Percentiles rank a stretch among this genome's conserved stretches.
phyloP scores from a whole-genome alignment of 2,329 filamentous ascomycete species.

The Alternaria arbusti region DNA sequence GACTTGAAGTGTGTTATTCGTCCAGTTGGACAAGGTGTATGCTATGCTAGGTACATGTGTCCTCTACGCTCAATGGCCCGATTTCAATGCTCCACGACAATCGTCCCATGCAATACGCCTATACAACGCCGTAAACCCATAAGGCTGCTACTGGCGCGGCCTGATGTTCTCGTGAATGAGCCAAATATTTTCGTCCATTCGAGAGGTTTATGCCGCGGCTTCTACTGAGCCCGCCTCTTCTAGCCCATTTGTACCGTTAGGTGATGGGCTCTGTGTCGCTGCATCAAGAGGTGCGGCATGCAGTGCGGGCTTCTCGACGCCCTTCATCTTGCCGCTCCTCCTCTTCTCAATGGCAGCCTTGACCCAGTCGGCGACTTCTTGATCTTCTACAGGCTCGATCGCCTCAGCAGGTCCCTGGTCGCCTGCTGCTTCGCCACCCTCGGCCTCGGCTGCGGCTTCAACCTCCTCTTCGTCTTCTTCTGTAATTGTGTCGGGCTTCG shows the following conservation, averaged over 20 bases:
- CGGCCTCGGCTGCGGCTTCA: slow-evolving; percentile 51
- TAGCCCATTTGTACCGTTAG: slow-evolving; percentile 31
- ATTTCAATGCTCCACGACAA: slow-evolving; percentile 22
- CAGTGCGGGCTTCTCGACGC: slow-evolving; percentile 73
- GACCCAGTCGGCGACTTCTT: slow-evolving; percentile 89
- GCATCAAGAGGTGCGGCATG: slow-evolving; percentile 84
- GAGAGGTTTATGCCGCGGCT: slow-evolving; percentile 18
- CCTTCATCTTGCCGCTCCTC: slow-evolving; percentile 61
- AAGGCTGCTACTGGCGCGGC: not conserved
- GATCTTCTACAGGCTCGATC: slow-evolving; percentile 64
- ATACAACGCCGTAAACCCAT: slow-evolving; percentile 8
- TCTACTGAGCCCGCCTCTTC: slow-evolving; percentile 27
- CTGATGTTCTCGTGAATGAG: not conserved
- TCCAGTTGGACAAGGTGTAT: slow-evolving; percentile 14
- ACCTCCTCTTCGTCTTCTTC: slow-evolving; percentile 71
- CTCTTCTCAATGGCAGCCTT: slow-evolving; percentile 71
- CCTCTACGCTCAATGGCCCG: slow-evolving; percentile 21
- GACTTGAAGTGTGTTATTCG: not conserved
- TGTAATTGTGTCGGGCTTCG: slow-evolving; percentile 75
- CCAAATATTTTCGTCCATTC: not conserved
- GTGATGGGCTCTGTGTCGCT: slow-evolving; percentile 56
- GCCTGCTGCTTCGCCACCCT: slow-evolving; percentile 50
- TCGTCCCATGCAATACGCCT: slow-evolving; percentile 24
- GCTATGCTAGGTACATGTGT: slow-evolving; percentile 28
- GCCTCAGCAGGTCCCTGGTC: slow-evolving; percentile 35